Percentiles rank a stretch among this genome's conserved stretches.
Evolutionary conservation across 805 yeast genomes (phyloP).

Genomic region (Saccharomycopsis lassenensis): DNA sequence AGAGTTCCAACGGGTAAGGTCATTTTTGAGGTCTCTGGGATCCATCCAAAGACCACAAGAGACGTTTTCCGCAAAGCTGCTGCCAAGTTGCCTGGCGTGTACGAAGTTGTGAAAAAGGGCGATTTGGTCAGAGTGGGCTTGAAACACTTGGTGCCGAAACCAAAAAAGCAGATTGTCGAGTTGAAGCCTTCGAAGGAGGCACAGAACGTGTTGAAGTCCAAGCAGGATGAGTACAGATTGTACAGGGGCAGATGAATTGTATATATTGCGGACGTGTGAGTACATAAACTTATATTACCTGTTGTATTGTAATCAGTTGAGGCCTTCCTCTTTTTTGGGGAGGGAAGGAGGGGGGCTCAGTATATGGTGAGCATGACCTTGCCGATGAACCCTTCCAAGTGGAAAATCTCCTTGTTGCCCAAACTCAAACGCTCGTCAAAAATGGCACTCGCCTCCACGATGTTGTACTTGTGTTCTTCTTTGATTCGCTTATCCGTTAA

Average conservation of each 20-base stretch:
- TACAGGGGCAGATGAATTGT: constrained; percentile 47
- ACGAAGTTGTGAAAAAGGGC: constrained; percentile 64
- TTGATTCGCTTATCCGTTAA: constrained; percentile 24
- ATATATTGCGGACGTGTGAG: neutral
- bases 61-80: constrained; percentile 86
- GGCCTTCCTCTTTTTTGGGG: too few species aligned
- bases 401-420: constrained; percentile 87
- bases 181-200: constrained; percentile 57
- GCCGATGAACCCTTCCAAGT: constrained; percentile 89
- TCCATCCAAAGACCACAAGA: constrained; percentile 83
- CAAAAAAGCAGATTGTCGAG: constrained; percentile 22
- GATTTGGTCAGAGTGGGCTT: constrained; percentile 66
- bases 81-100: constrained; percentile 83
- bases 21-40: constrained; percentile 65
- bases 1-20: constrained; percentile 95
- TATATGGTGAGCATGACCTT: constrained; percentile 73
- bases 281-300: too few species aligned
- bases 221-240: constrained; percentile 41
- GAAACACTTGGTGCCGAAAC: constrained; percentile 33
- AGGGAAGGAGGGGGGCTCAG: too few species aligned
- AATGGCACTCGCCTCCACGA: constrained; percentile 50
- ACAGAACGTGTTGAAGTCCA: constrained; percentile 41
- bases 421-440: constrained; percentile 80
- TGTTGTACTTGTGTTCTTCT: constrained; percentile 28
- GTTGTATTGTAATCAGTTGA: too few species aligned